These are phyloP conservation scores for Pleomassaria siparia DNA, from an alignment of 2,329 filamentous ascomycete species.

Conservation along the genomic window DNA sequence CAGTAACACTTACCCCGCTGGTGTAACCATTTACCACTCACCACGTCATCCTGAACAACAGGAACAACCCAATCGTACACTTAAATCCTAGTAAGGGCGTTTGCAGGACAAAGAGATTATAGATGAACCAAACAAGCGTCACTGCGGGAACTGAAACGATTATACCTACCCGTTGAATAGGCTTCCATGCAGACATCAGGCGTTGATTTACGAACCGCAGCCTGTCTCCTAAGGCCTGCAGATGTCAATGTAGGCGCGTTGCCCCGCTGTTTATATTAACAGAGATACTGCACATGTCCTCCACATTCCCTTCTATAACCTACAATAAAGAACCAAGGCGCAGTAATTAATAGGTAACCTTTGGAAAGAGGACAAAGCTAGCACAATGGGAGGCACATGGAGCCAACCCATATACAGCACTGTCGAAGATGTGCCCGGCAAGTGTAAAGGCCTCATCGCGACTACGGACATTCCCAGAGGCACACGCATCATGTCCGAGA, in stretches of 20 bases:
- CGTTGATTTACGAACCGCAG: neutral
- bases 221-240: neutral
- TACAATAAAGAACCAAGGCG: neutral
- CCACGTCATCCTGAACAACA: no score
- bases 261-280: neutral
- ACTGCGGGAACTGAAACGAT: no score
- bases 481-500: conserved; percentile 45
- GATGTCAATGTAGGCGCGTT: neutral
- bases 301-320: neutral
- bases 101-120: no score
- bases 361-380: neutral
- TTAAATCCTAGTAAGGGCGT: no score
- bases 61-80: no score
- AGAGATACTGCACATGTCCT: neutral
- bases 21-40: no score
- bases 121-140: no score
- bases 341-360: neutral
- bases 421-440: conserved; percentile 26
- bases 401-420: conserved; percentile 11
- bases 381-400: neutral
- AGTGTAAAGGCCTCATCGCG: conserved; percentile 47
- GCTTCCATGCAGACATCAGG: neutral
- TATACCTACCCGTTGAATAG: no score
- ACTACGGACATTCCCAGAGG: conserved; percentile 40
- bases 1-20: no score